Percentiles rank a stretch among this genome's conserved stretches.
Conservation (phyloP, 192 early-diverging fungal genomes). For the Entrophospora sp. region DNA sequence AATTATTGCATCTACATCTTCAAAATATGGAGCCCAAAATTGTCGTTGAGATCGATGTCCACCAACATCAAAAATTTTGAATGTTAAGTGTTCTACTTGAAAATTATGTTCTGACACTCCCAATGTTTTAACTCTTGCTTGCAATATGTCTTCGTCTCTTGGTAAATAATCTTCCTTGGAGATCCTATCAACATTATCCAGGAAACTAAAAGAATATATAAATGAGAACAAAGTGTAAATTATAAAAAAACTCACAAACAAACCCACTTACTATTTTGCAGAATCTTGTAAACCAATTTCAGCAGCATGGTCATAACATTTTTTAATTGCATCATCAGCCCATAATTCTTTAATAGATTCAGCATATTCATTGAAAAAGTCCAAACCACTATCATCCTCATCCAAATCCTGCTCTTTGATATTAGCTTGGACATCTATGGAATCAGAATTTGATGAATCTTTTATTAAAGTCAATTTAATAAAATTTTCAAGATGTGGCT, state of each 20-base stretch:
- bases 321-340: constrained; percentile 30
- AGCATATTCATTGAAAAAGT: too few relatives aligned
- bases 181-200: constrained; percentile 42
- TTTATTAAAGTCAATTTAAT: constrained; percentile 6
- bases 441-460: constrained; percentile 24
- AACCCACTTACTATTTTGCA: constrained; percentile 33
- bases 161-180: constrained; percentile 43
- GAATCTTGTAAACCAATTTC: constrained; percentile 38
- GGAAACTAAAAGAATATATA: constrained; percentile 29
- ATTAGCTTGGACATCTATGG: constrained; percentile 15
- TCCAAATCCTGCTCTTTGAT: constrained; percentile 26
- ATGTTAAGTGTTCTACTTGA: constrained; percentile 45
- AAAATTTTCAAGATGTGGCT: constrained; percentile 27
- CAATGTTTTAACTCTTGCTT: constrained; percentile 57
- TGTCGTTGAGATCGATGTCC: too few relatives aligned
- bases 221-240: too few relatives aligned
- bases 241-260: too few relatives aligned
- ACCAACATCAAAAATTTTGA: constrained; percentile 22
- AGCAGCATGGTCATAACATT: constrained; percentile 21
- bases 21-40: constrained; percentile 56
- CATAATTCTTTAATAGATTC: constrained; percentile 36
- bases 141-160: constrained; percentile 58
- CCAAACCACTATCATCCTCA: constrained; percentile 25
- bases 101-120: constrained; percentile 60
- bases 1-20: constrained; percentile 58